Base-by-base conservation (phyloP, 352 stramenopile species). In the Hyaloperonospora brassicae region DNA sequence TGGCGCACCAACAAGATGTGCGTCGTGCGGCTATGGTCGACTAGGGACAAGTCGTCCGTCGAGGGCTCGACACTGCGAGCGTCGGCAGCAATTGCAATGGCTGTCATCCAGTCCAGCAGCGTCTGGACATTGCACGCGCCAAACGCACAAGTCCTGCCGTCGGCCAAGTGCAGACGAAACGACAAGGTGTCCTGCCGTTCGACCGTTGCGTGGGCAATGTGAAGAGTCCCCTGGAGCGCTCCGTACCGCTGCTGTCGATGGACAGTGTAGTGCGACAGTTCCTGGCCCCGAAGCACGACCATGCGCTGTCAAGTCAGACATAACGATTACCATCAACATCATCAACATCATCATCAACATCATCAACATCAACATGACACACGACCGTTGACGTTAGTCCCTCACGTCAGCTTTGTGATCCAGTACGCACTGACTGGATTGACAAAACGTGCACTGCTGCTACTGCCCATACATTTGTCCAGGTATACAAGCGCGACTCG, bases 41-140 rank as follows among this genome's bases (percentile, higher is more conserved):
- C 75, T 2, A 86, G 50, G 10, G 74, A 63, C 31, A 76, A 59
- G 40, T 80, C 67, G 40, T 80, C 67, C 6, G 62, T 48, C 5
- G 73, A 65, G 4, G 73, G 73, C 30, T 72, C 48, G 8, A 86
- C 59, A 11, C 76, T 58, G 12, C 54, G 30, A 11, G 75, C 73
- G 21, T 73, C 59, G 1, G 75, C 60, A 23, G 73, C 70, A 14
- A 88, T 55, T 0, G 73, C 60, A 65, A 88, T 74, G 11, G 78
- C 73, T 21, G 78, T 88, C 66, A 88, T 79, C 78, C 78, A 88
- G 64, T 88, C 75, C 66, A 88, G 79, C 14, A 86, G 59, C 25
- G 63, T 63, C 59, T 88, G 78, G 17, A 86, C 70, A 55, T 61
- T 68, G 0, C 73, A 62, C 11, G 75, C 71, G 0, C 59, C 66